Evolutionary conservation across 768 basidiomycete species (phyloP).

Genomic region (Nidula microcarpa): DNA sequence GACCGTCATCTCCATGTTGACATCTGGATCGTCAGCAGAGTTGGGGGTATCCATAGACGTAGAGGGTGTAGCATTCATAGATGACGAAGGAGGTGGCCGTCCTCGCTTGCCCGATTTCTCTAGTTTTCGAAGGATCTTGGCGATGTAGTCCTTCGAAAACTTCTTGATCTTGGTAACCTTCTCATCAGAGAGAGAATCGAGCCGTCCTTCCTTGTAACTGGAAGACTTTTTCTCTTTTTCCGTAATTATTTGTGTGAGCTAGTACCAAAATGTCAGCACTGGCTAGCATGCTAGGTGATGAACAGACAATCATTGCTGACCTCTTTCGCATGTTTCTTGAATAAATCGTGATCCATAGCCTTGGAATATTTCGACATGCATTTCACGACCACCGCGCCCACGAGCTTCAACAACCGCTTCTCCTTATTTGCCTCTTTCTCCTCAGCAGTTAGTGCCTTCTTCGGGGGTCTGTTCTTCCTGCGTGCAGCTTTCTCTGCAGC

Average conservation of each 20-base stretch:
- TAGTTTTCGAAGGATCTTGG: slow-evolving; percentile 70
- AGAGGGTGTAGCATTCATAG: slow-evolving; percentile 30
- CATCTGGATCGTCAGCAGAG: slow-evolving; percentile 30
- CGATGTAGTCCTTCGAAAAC: slow-evolving; percentile 88
- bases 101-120: slow-evolving; percentile 45
- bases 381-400: slow-evolving; percentile 88
- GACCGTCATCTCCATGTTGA: slow-evolving; percentile 21
- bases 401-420: slow-evolving; percentile 76
- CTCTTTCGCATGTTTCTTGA: slow-evolving; percentile 97
- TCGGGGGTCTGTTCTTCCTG: slow-evolving; percentile 31
- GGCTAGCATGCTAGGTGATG: background rate
- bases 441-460: slow-evolving; percentile 45
- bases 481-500: slow-evolving; percentile 21
- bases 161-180: slow-evolving; percentile 88
- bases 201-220: slow-evolving; percentile 67
- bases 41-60: slow-evolving; percentile 38
- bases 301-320: slow-evolving; percentile 36
- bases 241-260: slow-evolving; percentile 86
- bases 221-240: slow-evolving; percentile 94
- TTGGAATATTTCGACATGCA: slow-evolving; percentile 87
- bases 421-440: slow-evolving; percentile 73
- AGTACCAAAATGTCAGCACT: slow-evolving; percentile 4
- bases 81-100: slow-evolving; percentile 11
- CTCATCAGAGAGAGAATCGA: slow-evolving; percentile 81
- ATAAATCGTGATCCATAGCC: slow-evolving; percentile 70